phyloP scores from a whole-genome alignment of 805 yeast genomes.

The Candida oleophila region DNA sequence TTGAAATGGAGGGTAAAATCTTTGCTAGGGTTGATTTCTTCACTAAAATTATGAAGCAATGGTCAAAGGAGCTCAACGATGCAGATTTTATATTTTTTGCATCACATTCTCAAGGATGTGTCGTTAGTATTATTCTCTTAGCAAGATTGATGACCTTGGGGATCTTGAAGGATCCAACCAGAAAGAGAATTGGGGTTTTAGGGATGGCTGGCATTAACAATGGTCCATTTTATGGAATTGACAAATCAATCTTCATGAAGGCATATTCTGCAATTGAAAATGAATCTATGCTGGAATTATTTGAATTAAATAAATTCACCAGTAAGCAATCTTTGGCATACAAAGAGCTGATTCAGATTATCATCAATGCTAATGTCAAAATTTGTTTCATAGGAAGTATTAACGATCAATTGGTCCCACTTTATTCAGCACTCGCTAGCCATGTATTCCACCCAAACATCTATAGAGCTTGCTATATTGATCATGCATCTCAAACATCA shows the following conservation, averaged over 20 bases:
- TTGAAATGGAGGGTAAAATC: constrained; percentile 91
- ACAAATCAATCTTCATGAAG: constrained; percentile 76
- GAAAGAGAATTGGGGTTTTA: constrained; percentile 62
- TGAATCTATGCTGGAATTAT: constrained; percentile 80
- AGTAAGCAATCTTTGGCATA: constrained; percentile 71
- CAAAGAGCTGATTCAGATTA: constrained; percentile 60
- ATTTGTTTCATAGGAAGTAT: constrained; percentile 82
- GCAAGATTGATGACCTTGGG: constrained; percentile 67
- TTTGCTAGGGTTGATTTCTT: constrained; percentile 83
- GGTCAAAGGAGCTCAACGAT: constrained; percentile 54
- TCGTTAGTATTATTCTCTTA: constrained; percentile 80
- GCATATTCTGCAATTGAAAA: constrained; percentile 91
- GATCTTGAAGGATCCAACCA: constrained; percentile 35
- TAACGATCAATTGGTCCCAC: constrained; percentile 91
- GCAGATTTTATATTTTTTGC: constrained; percentile 92
- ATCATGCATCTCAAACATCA: constrained; percentile 77
- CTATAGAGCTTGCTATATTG: constrained; percentile 85
- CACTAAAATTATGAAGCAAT: constrained; percentile 65
- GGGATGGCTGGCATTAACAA: constrained; percentile 96
- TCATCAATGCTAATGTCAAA: constrained; percentile 72
- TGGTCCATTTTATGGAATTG: constrained; percentile 92
- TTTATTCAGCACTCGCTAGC: constrained; percentile 81
- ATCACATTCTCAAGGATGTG: constrained; percentile 95
- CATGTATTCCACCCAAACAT: constrained; percentile 88
- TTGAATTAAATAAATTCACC: constrained; percentile 79